These are phyloP conservation scores for Globisporangium cystogenes DNA, from an alignment of 352 stramenopile genomes.

Conservation along the genomic window DNA sequence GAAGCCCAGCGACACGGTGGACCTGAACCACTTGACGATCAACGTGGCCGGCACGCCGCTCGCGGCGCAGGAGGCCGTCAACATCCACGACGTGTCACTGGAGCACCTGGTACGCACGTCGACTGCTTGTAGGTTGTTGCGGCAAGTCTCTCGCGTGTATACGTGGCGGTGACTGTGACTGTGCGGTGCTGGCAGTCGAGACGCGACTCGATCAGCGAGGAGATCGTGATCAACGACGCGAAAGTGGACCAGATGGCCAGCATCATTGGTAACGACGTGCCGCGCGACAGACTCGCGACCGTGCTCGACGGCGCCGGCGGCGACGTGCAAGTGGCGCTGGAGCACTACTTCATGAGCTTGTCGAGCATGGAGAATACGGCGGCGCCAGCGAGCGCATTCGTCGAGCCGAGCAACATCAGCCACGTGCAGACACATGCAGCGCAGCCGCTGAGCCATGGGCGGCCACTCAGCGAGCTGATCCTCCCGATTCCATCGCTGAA, in stretches of 20 bases:
- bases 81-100: slow-evolving; percentile 13
- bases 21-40: slow-evolving; percentile 60
- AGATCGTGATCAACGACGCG: slow-evolving; percentile 59
- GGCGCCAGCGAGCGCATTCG: not conserved
- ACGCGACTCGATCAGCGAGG: slow-evolving; percentile 55
- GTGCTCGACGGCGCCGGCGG: slow-evolving; percentile 78
- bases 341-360: slow-evolving; percentile 88
- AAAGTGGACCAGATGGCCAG: slow-evolving; percentile 85
- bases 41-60: slow-evolving; percentile 46
- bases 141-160: no score
- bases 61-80: slow-evolving; percentile 7
- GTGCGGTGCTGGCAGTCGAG: slow-evolving; percentile 13
- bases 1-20: slow-evolving; percentile 46
- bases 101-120: slow-evolving; percentile 2
- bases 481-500: slow-evolving; percentile 54
- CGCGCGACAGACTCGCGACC: slow-evolving; percentile 59
- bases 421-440: slow-evolving; percentile 27
- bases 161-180: no score
- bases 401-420: slow-evolving; percentile 5
- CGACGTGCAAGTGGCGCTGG: slow-evolving; percentile 78
- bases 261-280: slow-evolving; percentile 72
- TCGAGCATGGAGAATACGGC: slow-evolving; percentile 30
- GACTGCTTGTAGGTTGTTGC: no score
- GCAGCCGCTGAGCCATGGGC: slow-evolving; percentile 31
- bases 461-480: slow-evolving; percentile 63